Percentiles rank a stretch among this genome's conserved stretches.
Conservation (phyloP, 306 rosid genomes). For the Citrullus amarus region DNA sequence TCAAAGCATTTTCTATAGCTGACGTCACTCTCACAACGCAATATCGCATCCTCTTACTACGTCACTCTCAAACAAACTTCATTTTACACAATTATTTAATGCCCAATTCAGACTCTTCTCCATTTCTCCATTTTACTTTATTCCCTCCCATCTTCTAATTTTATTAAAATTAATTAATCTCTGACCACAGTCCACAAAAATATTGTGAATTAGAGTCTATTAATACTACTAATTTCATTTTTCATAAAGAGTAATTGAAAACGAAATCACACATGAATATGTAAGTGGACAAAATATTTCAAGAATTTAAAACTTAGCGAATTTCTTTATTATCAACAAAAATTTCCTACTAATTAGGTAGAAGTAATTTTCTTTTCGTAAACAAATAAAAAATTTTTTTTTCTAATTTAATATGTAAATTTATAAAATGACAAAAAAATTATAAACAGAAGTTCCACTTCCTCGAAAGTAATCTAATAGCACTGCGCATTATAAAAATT, state of each 20-base stretch:
- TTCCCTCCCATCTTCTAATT: too few species aligned
- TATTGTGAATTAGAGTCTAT: not conserved
- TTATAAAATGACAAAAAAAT: not conserved
- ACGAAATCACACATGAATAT: not conserved
- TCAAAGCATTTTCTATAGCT: not conserved
- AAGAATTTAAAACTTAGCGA: too few species aligned
- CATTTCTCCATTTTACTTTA: too few species aligned
- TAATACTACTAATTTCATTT: too few species aligned
- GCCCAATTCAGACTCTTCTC: too few species aligned
- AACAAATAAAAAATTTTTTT: too few species aligned
- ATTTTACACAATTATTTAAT: not conserved
- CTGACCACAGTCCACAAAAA: not conserved
- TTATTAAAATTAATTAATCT: not conserved
- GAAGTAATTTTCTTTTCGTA: too few species aligned
- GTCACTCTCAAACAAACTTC: not conserved
- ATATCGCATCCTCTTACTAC: not conserved
- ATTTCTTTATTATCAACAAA: too few species aligned
- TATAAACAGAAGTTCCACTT: not conserved
- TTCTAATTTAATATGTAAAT: not conserved
- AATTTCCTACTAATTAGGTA: too few species aligned
- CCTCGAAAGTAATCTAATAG: not conserved
- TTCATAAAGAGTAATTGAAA: not conserved
- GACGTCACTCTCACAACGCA: slow-evolving; percentile 13
- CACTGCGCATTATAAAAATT: not conserved
- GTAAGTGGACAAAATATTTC: too few species aligned